These are phyloP conservation scores for Exutisphaerella laricina DNA, from an alignment of 2,329 filamentous ascomycete genomes.

Conservation along the genomic window DNA sequence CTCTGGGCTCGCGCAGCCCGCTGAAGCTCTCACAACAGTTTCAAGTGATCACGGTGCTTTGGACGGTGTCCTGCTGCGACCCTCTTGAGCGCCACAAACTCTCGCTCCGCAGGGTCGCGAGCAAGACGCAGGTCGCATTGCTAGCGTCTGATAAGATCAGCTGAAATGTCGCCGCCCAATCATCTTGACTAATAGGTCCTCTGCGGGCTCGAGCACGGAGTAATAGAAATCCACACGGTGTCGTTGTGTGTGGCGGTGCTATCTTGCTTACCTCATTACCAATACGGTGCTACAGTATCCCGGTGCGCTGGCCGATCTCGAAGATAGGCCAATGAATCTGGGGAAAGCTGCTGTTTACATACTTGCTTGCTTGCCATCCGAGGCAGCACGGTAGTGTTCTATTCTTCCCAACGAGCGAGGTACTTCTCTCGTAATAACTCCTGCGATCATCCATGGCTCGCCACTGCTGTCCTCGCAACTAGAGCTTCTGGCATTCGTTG, in stretches of 20 bases:
- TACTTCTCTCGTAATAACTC: constrained; percentile 5
- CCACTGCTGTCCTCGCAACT: neutral
- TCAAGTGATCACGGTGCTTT: too few relatives aligned
- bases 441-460: constrained; percentile 1
- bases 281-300: too few relatives aligned
- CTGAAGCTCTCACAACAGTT: too few relatives aligned
- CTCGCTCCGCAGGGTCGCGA: neutral
- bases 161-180: neutral
- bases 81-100: neutral
- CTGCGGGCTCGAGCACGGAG: neutral
- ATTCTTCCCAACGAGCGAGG: neutral
- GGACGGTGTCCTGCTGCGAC: neutral
- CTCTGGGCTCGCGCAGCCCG: too few relatives aligned
- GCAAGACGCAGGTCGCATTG: neutral
- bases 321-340: constrained; percentile 1
- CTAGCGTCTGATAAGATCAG: constrained; percentile 4
- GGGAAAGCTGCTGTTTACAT: neutral
- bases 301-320: neutral
- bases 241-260: constrained; percentile 3
- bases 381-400: neutral
- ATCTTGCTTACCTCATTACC: too few relatives aligned
- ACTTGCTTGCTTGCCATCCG: too few relatives aligned
- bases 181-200: neutral
- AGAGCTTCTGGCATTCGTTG: neutral
- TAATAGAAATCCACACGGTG: neutral